Base-by-base conservation (phyloP, 257 asterid genomes). In the Gardenia jasminoides region DNA sequence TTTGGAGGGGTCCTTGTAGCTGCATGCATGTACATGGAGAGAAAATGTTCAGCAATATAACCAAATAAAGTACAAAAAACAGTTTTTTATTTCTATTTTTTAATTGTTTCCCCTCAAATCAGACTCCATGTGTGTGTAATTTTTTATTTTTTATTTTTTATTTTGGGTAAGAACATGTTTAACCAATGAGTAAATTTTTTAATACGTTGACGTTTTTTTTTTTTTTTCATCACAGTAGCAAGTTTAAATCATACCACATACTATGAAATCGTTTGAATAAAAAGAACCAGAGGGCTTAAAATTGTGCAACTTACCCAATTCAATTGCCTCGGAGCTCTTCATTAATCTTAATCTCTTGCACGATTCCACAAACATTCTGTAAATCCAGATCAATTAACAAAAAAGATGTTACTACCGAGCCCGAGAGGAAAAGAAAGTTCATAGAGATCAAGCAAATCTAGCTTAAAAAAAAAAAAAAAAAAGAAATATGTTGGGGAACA, bases 361-460 rank as follows among this genome's bases (percentile, higher is more conserved):
- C 16, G 97, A 88, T 73, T 90, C 91, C 79, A 86, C 94, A 87
- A 93, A 90, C 97, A 93, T 93, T 61, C 97, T 93, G 85, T 67
- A 50, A 81, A 75, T 65, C 43, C 13, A 33, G 15, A 69, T 69
- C 22, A 43, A 75, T 17, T 28, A 39, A 3, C 10, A n/a, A 30
- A 41, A 31, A 3, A 5, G 36, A 67, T 20, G 31, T 48, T 3
- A 22, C 30, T 41, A 41, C 74, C 26, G 20, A 39, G 15, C 6
- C 20, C n/a, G 2, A 16, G 78, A 36, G 41, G 41, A 36, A 61
- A 56, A 52, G 24, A 5, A 54, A 58, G 24, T 58, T 22, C n/a
- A 22, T 7, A 58, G 4, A 24, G 30, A 58, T 58, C 65, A 58
- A 22, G 13, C 30, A 22, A 24, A 58, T 58, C 13, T 24, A 22